phyloP scores from a whole-genome alignment of 768 basidiomycete genomes.

The Gloeophyllum trabeum region DNA sequence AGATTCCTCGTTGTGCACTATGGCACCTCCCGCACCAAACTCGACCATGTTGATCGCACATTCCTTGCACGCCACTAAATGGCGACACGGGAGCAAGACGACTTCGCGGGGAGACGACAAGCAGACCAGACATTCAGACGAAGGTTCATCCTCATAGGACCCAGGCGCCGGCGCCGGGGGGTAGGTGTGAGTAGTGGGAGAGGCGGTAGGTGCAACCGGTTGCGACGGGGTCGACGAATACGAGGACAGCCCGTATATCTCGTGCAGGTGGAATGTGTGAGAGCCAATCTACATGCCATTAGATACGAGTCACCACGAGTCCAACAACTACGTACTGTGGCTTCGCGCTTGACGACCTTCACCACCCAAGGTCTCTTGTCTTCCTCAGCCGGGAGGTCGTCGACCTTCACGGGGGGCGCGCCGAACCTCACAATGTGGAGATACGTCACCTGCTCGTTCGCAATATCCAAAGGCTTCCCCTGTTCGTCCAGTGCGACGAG shows the following conservation, averaged over 20 bases:
- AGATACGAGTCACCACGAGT: no score
- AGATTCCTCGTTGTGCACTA: constrained; percentile 43
- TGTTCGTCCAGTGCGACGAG: constrained; percentile 75
- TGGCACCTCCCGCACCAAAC: constrained; percentile 86
- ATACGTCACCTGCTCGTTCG: constrained; percentile 86
- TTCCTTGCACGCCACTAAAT: constrained; percentile 91
- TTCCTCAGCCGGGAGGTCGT: constrained; percentile 16
- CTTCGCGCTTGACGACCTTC: constrained; percentile 87
- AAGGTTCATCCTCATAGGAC: constrained; percentile 50
- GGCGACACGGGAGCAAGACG: constrained; percentile 85
- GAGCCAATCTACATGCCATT: constrained; percentile 80
- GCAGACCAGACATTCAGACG: constrained; percentile 87
- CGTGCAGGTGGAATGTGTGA: constrained; percentile 91
- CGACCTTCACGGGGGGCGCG: constrained; percentile 17
- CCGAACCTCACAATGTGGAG: constrained; percentile 75
- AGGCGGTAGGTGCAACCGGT: constrained; percentile 24
- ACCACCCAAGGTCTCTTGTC: constrained; percentile 78
- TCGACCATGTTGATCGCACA: constrained; percentile 97
- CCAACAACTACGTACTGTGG: constrained; percentile 46
- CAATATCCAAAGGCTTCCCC: constrained; percentile 50
- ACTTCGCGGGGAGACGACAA: constrained; percentile 84
- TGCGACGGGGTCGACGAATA: constrained; percentile 24
- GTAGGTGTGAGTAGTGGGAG: constrained; percentile 34
- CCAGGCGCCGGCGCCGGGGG: constrained; percentile 21
- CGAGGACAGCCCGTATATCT: constrained; percentile 85